Base-by-base conservation (phyloP, 108 stramenopile species). In the Craspedostauros australis region DNA sequence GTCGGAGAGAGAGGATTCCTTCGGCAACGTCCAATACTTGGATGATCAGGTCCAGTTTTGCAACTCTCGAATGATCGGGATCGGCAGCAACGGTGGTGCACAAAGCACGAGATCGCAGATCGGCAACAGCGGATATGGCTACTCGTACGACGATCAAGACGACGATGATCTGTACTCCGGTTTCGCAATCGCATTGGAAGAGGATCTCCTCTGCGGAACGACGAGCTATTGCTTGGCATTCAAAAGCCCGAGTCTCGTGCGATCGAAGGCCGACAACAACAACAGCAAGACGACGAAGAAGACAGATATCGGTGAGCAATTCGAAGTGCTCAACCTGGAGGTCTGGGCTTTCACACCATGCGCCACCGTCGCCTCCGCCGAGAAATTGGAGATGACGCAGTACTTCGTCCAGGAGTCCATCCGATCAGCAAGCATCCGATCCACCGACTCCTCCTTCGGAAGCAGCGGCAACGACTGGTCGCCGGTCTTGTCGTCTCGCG, bases 331-430 rank as follows among this genome's bases (percentile, higher is more conserved):
- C 7, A 83, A 83, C 39, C 38, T 90, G 20, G 88, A 90, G 53
- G 70, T 77, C 9, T 90, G 88, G 88, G 84, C 84, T 19, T 66
- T 86, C 43, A 86, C 88, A n/a, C 82, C 88, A 0, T 79, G 80
- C 40, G 46, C 29, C 21, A 61, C 57, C 19, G 62, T 86, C 15
- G 62, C 59, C 7, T 47, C 75, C 7, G 84, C 84, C 0, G 82
- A 86, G 39, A 62, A 65, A 43, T 21, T 86, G 55, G 88, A 90
- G 54, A 81, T 86, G 84, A 83, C 54, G 15, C 65, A 68, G 45
- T 73, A 74, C 50, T 89, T 82, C 45, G 60, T 82, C n/a, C 6
- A 46, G 6, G 64, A 75, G 28, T 62, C 54, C 11, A 39, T 64
- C 15, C 54, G 57, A 43, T 60, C 34, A 37, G 16, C 59, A 27